Evolutionary conservation across 371 early-diverging fungal genomes (phyloP), one percentile per base, ranked within the genome.

Genomic region (Lichtheimia ramosa): DNA sequence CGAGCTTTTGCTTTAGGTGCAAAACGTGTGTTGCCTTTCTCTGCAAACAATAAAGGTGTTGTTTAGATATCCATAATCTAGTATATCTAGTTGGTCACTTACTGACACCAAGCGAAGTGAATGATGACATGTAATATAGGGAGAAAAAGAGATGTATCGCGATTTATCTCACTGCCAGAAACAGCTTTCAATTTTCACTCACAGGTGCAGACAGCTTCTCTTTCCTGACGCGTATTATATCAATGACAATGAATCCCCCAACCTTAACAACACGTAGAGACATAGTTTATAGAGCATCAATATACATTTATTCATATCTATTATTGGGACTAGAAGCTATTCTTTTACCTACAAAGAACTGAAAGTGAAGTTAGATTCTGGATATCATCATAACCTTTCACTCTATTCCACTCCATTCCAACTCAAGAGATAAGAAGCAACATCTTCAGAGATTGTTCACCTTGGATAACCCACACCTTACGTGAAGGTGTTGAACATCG

Each of bases 11-110:
- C 65, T 50, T 65, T 70, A 39, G 70, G 70, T 34, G 70, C 60
- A 43, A 70, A 70, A 39, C 70, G 59, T 49, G 65, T 65, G 23
- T 51, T 70, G 50, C 57, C 61, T 54, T 70, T 70, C 24, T 70
- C 70, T 70, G 46, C 12, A 23, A 23, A 14, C 51, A 43, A 48
- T 7, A 20, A 15, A 10, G 14, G 5, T 6, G 16, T 3, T 13
- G 24, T 25, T 40, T 24, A 3, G 5, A 3, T 0, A 27, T 56
- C 2, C 15, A 20, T 13, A 6, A 5, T 20, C 14, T 5, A 12
- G 8, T 8, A 34, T 34, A 8, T 34, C 10, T 34, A 8, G 10
- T 34, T 34, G 10, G 12, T 27, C 15, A 61, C 69, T 68, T 64
- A 68, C 68, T 68, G 49, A 68, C 64, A 57, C 61, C 49, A 16